Percentiles rank a stretch among this genome's conserved stretches.
These are phyloP conservation scores for Globisporangium middletonii DNA, from an alignment of 352 stramenopile genomes.

Conservation along the genomic window DNA sequence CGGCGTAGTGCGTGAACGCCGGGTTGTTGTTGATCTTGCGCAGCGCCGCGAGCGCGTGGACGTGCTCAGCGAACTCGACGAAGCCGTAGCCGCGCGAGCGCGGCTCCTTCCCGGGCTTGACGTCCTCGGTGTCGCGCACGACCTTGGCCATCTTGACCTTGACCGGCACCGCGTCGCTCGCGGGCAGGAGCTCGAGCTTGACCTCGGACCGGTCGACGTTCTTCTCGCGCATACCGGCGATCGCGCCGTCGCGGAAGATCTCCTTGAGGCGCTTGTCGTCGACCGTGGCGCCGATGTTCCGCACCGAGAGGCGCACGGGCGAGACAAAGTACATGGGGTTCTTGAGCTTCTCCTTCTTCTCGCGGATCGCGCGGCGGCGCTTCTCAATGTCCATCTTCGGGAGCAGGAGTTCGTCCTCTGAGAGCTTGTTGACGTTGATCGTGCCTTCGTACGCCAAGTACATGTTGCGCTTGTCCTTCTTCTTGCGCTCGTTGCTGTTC, in stretches of 20 bases:
- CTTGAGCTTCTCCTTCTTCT: slow-evolving; percentile 97
- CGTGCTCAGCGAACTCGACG: slow-evolving; percentile 96
- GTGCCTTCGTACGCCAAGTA: slow-evolving; percentile 94
- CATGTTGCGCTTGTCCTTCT: slow-evolving; percentile 94
- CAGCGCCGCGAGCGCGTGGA: slow-evolving; percentile 94
- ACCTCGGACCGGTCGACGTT: slow-evolving; percentile 82
- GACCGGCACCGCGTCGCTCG: slow-evolving; percentile 28
- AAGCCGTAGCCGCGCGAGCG: slow-evolving; percentile 88
- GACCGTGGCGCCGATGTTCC: slow-evolving; percentile 86
- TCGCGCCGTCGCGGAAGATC: slow-evolving; percentile 80
- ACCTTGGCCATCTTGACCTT: slow-evolving; percentile 84
- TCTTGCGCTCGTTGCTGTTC: slow-evolving; percentile 48
- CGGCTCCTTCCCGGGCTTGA: slow-evolving; percentile 52
- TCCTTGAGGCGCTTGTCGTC: slow-evolving; percentile 91
- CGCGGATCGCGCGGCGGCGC: slow-evolving; percentile 84
- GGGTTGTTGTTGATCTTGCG: slow-evolving; percentile 98
- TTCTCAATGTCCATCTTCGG: slow-evolving; percentile 94
- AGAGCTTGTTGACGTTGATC: slow-evolving; percentile 89
- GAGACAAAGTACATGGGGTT: slow-evolving; percentile 98
- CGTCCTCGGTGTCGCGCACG: slow-evolving; percentile 65
- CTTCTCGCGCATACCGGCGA: slow-evolving; percentile 53
- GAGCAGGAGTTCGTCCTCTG: slow-evolving; percentile 79
- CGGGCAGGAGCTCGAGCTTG: slow-evolving; percentile 50
- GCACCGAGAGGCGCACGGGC: slow-evolving; percentile 90
- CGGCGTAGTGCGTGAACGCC: slow-evolving; percentile 69